phyloP scores from a whole-genome alignment of 768 basidiomycete genomes.

The Mycena maculata region DNA sequence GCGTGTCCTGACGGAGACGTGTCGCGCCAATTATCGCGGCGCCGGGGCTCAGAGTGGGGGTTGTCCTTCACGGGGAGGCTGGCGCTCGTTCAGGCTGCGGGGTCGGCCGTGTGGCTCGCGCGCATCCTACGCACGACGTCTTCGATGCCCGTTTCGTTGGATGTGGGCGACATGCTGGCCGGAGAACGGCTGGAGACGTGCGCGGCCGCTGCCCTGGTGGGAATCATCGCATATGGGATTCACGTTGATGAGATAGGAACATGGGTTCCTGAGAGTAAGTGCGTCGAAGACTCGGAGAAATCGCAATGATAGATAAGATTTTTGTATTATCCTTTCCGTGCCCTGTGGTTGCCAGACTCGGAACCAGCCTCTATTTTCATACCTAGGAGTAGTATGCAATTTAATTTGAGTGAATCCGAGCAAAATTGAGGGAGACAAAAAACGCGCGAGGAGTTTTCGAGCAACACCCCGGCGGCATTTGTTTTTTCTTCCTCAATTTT shows the following conservation, averaged over 20 bases:
- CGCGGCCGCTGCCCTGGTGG: constrained; percentile 6
- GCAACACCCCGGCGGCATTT: too few species aligned
- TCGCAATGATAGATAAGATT: too few species aligned
- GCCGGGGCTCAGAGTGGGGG: neutral
- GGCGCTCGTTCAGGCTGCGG: constrained; percentile 18
- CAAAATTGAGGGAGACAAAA: too few species aligned
- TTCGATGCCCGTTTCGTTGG: neutral
- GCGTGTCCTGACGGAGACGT: constrained; percentile 31
- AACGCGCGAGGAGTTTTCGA: too few species aligned
- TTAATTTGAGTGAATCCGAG: too few species aligned
- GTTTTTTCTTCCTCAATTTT: too few species aligned
- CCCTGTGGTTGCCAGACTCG: too few species aligned
- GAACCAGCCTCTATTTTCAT: too few species aligned
- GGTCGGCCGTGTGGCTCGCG: neutral
- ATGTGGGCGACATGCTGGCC: neutral
- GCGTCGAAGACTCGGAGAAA: too few species aligned
- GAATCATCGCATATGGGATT: constrained; percentile 23
- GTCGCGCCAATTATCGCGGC: constrained; percentile 36
- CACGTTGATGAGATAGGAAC: constrained; percentile 29
- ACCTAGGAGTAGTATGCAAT: too few species aligned
- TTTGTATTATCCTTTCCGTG: too few species aligned
- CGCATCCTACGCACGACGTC: neutral
- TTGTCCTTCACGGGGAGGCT: constrained; percentile 23
- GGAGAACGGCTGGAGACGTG: neutral
- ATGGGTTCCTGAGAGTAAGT: constrained; percentile 23